These are phyloP conservation scores for Diutina rugosa DNA, from an alignment of 1,139 yeast species.

Conservation along the genomic window DNA sequence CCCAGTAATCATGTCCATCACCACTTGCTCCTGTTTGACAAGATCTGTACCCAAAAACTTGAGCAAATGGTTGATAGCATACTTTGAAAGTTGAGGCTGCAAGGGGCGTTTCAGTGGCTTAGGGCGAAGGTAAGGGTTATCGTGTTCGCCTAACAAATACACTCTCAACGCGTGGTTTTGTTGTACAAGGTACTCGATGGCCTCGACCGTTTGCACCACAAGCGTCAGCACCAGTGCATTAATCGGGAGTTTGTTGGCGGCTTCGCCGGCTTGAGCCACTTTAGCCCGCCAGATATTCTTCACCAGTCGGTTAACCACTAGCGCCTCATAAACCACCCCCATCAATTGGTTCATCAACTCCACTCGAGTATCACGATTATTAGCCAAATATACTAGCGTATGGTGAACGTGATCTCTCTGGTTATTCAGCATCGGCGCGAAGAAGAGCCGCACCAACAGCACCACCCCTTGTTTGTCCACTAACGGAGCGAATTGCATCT, in stretches of 20 bases:
- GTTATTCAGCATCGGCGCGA: conserved; percentile 57
- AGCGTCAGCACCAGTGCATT: conserved; percentile 59
- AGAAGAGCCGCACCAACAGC: conserved; percentile 55
- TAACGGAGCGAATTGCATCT: conserved; percentile 43
- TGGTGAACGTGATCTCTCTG: conserved; percentile 59
- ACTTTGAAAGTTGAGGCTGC: conserved; percentile 21
- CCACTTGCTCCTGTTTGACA: conserved; percentile 13
- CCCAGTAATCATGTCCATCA: not conserved
- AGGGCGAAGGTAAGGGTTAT: conserved; percentile 40
- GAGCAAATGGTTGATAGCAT: conserved; percentile 62
- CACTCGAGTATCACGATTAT: conserved; percentile 64
- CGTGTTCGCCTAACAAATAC: conserved; percentile 76
- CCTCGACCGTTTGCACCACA: conserved; percentile 70
- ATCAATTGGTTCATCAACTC: conserved; percentile 66
- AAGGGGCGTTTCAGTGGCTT: conserved; percentile 19
- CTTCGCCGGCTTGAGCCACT: conserved; percentile 4
- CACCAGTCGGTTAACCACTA: conserved; percentile 44
- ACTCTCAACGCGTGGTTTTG: conserved; percentile 58
- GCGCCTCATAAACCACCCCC: conserved; percentile 65
- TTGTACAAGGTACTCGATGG: conserved; percentile 59
- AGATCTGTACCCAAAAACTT: conserved; percentile 23
- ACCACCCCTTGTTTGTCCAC: conserved; percentile 71
- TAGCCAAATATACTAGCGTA: conserved; percentile 54
- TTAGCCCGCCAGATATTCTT: conserved; percentile 46
- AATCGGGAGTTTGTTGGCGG: conserved; percentile 26